Conservation (phyloP, 768 basidiomycete species). For the Pleurotus tuber-regium region DNA sequence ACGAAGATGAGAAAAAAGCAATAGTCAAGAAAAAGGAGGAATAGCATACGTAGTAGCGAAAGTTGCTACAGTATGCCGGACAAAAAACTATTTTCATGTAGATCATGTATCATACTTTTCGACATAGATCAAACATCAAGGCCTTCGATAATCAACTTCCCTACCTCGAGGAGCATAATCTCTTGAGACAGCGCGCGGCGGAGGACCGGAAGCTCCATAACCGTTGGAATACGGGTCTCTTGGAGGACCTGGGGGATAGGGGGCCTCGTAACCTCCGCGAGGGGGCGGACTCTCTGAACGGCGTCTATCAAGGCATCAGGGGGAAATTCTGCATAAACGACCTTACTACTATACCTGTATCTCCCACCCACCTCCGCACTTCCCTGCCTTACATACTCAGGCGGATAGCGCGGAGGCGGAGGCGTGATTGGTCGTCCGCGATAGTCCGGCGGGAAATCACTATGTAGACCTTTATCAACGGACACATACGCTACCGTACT, state of each 20-base stretch:
- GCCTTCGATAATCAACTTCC: constrained; percentile 27
- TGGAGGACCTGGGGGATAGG: constrained; percentile 38
- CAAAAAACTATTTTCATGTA: too few species aligned
- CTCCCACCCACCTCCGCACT: constrained; percentile 41
- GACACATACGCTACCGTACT: background rate
- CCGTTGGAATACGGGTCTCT: constrained; percentile 43
- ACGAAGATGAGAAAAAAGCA: too few species aligned
- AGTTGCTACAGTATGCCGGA: too few species aligned
- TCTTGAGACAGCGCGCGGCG: constrained; percentile 33
- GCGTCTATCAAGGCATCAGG: constrained; percentile 39
- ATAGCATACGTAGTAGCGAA: too few species aligned
- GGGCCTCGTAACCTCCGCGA: constrained; percentile 48
- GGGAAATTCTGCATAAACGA: background rate
- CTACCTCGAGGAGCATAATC: constrained; percentile 51
- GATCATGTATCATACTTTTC: too few species aligned
- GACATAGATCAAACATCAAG: constrained; percentile 16
- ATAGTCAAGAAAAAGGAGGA: too few species aligned
- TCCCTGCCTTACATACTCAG: constrained; percentile 46
- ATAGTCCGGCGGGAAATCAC: constrained; percentile 49
- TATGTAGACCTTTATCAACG: constrained; percentile 22
- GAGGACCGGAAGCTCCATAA: constrained; percentile 38
- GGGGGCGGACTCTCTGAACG: constrained; percentile 71
- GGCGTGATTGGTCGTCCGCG: constrained; percentile 53
- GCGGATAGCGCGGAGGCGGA: constrained; percentile 47
- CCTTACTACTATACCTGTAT: constrained; percentile 41